A percentile compares a stretch with the other conserved stretches of the same genome.
Evolutionary conservation across 2,329 filamentous ascomycete genomes (phyloP).

Genomic region (Fusarium dlaminii): DNA sequence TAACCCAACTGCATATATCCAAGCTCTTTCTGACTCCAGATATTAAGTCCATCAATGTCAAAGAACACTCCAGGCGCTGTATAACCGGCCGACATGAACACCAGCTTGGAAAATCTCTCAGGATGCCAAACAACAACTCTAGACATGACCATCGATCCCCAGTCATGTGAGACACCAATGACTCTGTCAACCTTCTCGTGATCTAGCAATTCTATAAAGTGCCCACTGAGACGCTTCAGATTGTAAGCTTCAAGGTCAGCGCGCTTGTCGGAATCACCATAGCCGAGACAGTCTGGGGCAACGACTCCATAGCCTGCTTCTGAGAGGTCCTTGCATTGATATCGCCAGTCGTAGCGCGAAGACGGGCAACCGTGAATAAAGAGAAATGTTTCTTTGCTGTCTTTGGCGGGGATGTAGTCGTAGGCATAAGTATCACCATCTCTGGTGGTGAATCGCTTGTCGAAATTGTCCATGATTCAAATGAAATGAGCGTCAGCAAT

Average conservation of each 20-base stretch:
- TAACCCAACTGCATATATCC: slow-evolving; percentile 31
- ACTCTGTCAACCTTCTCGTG: slow-evolving; percentile 13
- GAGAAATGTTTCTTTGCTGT: slow-evolving; percentile 17
- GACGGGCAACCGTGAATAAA: slow-evolving; percentile 35
- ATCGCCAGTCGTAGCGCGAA: slow-evolving; percentile 29
- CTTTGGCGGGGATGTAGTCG: slow-evolving; percentile 1
- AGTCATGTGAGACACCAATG: slow-evolving; percentile 32
- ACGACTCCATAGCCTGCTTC: slow-evolving; percentile 26
- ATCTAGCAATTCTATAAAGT: slow-evolving; percentile 26
- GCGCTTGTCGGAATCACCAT: slow-evolving; percentile 30
- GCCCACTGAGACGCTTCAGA: slow-evolving; percentile 4
- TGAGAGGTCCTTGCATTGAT: slow-evolving; percentile 21
- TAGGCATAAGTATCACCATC: slow-evolving; percentile 16
- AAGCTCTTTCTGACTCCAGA: background rate
- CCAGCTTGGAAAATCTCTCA: slow-evolving; percentile 6
- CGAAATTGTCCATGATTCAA: background rate
- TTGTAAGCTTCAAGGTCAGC: slow-evolving; percentile 19
- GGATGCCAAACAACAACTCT: slow-evolving; percentile 22
- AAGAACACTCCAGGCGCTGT: slow-evolving; percentile 11
- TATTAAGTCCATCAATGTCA: slow-evolving; percentile 24
- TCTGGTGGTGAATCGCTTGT: background rate
- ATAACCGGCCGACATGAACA: slow-evolving; percentile 17
- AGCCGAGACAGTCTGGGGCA: slow-evolving; percentile 34
- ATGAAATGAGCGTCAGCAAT: background rate
- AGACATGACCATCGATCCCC: slow-evolving; percentile 22